Evolutionary conservation across 371 early-diverging fungal species (phyloP).

Genomic region (Mucor irregularis): DNA sequence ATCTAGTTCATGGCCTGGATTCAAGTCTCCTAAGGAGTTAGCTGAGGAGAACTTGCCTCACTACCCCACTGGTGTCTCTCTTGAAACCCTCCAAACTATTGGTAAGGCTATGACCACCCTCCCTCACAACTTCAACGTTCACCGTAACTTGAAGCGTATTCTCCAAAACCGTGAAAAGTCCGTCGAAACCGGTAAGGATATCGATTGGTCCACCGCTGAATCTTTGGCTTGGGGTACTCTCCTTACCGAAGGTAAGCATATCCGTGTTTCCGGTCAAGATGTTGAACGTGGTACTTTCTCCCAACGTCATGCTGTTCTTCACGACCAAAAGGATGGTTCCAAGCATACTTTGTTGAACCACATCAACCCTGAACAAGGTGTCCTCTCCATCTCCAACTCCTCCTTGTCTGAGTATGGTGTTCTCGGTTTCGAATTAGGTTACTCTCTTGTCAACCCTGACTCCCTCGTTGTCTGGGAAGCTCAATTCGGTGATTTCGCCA

Average conservation of each 20-base stretch:
- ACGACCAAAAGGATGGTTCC: slow-evolving; percentile 82
- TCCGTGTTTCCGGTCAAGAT: slow-evolving; percentile 71
- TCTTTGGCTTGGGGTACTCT: slow-evolving; percentile 91
- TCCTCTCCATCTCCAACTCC: slow-evolving; percentile 92
- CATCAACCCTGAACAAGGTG: slow-evolving; percentile 80
- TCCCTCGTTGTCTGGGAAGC: slow-evolving; percentile 96
- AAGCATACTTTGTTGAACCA: slow-evolving; percentile 79
- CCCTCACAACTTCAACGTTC: slow-evolving; percentile 84
- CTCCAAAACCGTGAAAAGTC: slow-evolving; percentile 82
- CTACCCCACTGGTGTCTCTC: slow-evolving; percentile 78
- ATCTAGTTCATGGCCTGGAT: slow-evolving; percentile 87
- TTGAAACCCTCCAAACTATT: slow-evolving; percentile 75
- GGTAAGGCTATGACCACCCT: slow-evolving; percentile 78
- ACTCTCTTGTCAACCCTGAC: slow-evolving; percentile 91
- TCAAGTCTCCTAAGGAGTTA: slow-evolving; percentile 81
- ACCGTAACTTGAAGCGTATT: slow-evolving; percentile 84
- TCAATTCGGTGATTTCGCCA: slow-evolving; percentile 98
- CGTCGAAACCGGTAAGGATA: slow-evolving; percentile 77
- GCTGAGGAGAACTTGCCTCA: slow-evolving; percentile 67
- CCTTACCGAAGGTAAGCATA: slow-evolving; percentile 54
- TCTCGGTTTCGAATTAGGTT: slow-evolving; percentile 96
- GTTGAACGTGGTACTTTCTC: slow-evolving; percentile 98
- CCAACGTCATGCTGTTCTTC: slow-evolving; percentile 95
- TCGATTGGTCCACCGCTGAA: slow-evolving; percentile 97
- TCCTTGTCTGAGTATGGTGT: slow-evolving; percentile 94